Percentiles rank a stretch among this genome's conserved stretches.
phyloP scores from a whole-genome alignment of 495 filamentous ascomycete genomes.

The Penicillium waksmanii region DNA sequence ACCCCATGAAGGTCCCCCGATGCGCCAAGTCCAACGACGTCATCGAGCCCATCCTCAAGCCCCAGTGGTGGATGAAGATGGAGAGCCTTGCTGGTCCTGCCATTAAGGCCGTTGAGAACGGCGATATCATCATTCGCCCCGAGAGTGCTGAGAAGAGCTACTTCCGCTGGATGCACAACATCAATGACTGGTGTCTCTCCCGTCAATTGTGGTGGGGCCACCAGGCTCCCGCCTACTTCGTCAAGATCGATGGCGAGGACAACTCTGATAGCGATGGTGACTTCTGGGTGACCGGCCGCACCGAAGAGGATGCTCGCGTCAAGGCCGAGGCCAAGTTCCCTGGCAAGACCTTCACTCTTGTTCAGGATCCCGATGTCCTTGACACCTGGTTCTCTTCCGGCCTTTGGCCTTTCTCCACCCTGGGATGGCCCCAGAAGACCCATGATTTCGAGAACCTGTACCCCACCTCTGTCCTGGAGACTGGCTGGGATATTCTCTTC shows the following conservation, averaged over 20 bases:
- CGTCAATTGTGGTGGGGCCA: slow-evolving; percentile 89
- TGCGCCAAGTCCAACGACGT: slow-evolving; percentile 78
- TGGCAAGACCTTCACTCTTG: slow-evolving; percentile 69
- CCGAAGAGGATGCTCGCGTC: slow-evolving; percentile 62
- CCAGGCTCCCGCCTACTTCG: slow-evolving; percentile 73
- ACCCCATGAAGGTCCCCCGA: slow-evolving; percentile 78
- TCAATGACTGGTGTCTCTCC: slow-evolving; percentile 84
- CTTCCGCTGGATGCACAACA: slow-evolving; percentile 70
- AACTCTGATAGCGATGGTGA: slow-evolving; percentile 56
- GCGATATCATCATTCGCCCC: slow-evolving; percentile 72
- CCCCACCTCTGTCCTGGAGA: slow-evolving; percentile 76
- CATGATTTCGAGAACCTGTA: slow-evolving; percentile 69
- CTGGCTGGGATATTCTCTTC: slow-evolving; percentile 85
- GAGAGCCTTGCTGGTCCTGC: slow-evolving; percentile 59
- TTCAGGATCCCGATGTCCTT: slow-evolving; percentile 72
- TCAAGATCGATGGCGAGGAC: slow-evolving; percentile 67
- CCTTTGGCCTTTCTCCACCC: slow-evolving; percentile 79
- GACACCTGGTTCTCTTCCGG: slow-evolving; percentile 87
- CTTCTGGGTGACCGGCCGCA: slow-evolving; percentile 70
- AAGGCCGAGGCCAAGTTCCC: slow-evolving; percentile 71
- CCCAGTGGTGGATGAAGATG: slow-evolving; percentile 80
- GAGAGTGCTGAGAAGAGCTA: slow-evolving; percentile 71
- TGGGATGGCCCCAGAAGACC: slow-evolving; percentile 78
- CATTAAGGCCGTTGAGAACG: slow-evolving; percentile 67
- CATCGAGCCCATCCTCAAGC: slow-evolving; percentile 79